These are phyloP conservation scores for Lactarius quietus DNA, from an alignment of 768 basidiomycete species.

Conservation along the genomic window DNA sequence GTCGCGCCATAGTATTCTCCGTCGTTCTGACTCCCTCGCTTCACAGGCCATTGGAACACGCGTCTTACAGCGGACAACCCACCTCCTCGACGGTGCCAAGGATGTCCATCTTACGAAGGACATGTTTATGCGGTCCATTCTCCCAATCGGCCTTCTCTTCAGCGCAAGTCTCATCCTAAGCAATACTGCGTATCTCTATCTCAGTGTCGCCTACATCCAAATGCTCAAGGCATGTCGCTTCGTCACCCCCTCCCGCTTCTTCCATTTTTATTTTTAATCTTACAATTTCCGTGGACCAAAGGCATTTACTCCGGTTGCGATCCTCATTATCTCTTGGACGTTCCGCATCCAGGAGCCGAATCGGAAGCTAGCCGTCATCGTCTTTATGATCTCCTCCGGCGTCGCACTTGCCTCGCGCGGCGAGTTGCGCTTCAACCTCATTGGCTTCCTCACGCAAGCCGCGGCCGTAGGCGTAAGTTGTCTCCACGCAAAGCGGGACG, in stretches of 20 bases:
- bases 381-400: conserved; percentile 86
- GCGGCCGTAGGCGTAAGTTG: conserved; percentile 75
- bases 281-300: conserved; percentile 31
- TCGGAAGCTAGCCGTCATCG: conserved; percentile 74
- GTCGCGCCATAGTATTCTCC: conserved; percentile 10
- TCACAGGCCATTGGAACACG: conserved; percentile 77
- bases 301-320: conserved; percentile 89
- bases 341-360: conserved; percentile 88
- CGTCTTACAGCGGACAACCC: conserved; percentile 76
- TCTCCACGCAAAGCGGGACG: neutral
- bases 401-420: conserved; percentile 89
- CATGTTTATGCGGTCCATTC: conserved; percentile 78
- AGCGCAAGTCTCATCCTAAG: conserved; percentile 86
- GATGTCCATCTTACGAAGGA: conserved; percentile 78
- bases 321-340: conserved; percentile 89
- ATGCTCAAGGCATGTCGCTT: conserved; percentile 72
- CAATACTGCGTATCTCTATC: conserved; percentile 90
- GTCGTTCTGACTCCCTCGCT: conserved; percentile 5
- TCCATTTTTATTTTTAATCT: neutral
- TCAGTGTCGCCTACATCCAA: conserved; percentile 93
- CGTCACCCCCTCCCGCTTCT: conserved; percentile 17
- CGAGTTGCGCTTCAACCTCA: conserved; percentile 78
- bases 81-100: conserved; percentile 70
- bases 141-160: conserved; percentile 93
- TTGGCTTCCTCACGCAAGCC: conserved; percentile 86